These are phyloP conservation scores for Rhodotorula sp. DNA, from an alignment of 1,284 basidiomycete genomes.

Conservation along the genomic window DNA sequence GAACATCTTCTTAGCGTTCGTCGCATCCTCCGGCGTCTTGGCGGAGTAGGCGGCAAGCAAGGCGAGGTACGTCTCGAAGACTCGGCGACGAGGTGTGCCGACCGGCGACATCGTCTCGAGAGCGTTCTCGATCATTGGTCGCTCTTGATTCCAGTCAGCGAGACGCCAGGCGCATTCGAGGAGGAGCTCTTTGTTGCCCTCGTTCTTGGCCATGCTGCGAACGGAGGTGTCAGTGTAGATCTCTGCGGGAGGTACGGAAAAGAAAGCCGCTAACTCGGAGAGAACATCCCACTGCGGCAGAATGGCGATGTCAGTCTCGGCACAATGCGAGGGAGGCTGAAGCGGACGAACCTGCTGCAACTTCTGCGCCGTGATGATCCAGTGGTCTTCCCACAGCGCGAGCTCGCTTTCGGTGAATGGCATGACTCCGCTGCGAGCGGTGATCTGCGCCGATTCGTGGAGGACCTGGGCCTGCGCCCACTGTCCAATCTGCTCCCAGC, in stretches of 20 bases:
- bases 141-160: constrained; percentile 74
- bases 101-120: constrained; percentile 78
- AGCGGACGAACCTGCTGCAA: constrained; percentile 61
- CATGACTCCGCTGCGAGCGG: constrained; percentile 72
- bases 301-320: neutral
- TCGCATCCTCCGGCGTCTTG: constrained; percentile 34
- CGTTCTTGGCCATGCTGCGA: constrained; percentile 69
- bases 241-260: constrained; percentile 11
- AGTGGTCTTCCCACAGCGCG: constrained; percentile 99
- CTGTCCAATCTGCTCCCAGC: constrained; percentile 86
- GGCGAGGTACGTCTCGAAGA: constrained; percentile 93
- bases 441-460: constrained; percentile 88
- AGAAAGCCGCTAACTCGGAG: constrained; percentile 57
- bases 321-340: too few species aligned
- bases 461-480: constrained; percentile 84
- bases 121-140: constrained; percentile 78
- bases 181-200: constrained; percentile 87
- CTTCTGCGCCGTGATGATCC: constrained; percentile 94
- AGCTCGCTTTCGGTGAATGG: constrained; percentile 96
- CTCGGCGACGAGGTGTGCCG: constrained; percentile 85
- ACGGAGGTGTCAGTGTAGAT: constrained; percentile 1
- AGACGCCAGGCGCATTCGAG: constrained; percentile 95
- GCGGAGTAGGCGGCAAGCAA: constrained; percentile 59
- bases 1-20: constrained; percentile 60
- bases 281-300: constrained; percentile 80